Percentiles rank a stretch among this genome's conserved stretches.
These are phyloP conservation scores for Colletotrichum caudatum DNA, from an alignment of 2,329 filamentous ascomycete species.

Conservation along the genomic window DNA sequence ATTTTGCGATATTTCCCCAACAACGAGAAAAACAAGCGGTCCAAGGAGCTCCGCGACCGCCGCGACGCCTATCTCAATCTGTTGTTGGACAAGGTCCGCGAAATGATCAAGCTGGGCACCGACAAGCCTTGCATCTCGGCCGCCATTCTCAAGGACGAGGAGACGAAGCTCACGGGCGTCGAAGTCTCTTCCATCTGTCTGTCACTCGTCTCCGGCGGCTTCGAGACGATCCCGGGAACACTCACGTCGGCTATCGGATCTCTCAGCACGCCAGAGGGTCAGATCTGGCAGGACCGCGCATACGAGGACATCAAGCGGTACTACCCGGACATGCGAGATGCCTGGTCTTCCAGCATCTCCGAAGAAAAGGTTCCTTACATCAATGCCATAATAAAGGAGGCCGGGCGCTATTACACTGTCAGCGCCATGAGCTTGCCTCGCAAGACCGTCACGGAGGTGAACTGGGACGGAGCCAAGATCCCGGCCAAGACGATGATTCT, in stretches of 20 bases:
- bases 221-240: slow-evolving; percentile 85
- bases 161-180: slow-evolving; percentile 60
- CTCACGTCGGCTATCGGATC: slow-evolving; percentile 84
- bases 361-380: slow-evolving; percentile 84
- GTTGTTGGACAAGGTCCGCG: slow-evolving; percentile 69
- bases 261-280: slow-evolving; percentile 75
- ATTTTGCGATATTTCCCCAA: slow-evolving; percentile 69
- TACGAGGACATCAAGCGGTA: slow-evolving; percentile 77
- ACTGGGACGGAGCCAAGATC: slow-evolving; percentile 74
- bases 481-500: slow-evolving; percentile 84
- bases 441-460: slow-evolving; percentile 77
- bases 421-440: slow-evolving; percentile 83
- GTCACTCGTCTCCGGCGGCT: slow-evolving; percentile 83
- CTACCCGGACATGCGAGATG: slow-evolving; percentile 76
- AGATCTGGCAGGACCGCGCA: slow-evolving; percentile 76
- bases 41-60: slow-evolving; percentile 73
- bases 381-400: slow-evolving; percentile 82
- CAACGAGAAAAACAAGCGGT: slow-evolving; percentile 71
- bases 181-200: slow-evolving; percentile 85
- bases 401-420: slow-evolving; percentile 82
- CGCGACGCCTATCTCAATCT: slow-evolving; percentile 76
- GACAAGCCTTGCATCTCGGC: slow-evolving; percentile 58
- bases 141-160: slow-evolving; percentile 67
- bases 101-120: slow-evolving; percentile 54
- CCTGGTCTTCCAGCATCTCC: slow-evolving; percentile 78